A percentile compares a stretch with the other conserved stretches of the same genome.
Conservation (phyloP, 2,329 filamentous ascomycete species). For the Fusarium verrucosum region DNA sequence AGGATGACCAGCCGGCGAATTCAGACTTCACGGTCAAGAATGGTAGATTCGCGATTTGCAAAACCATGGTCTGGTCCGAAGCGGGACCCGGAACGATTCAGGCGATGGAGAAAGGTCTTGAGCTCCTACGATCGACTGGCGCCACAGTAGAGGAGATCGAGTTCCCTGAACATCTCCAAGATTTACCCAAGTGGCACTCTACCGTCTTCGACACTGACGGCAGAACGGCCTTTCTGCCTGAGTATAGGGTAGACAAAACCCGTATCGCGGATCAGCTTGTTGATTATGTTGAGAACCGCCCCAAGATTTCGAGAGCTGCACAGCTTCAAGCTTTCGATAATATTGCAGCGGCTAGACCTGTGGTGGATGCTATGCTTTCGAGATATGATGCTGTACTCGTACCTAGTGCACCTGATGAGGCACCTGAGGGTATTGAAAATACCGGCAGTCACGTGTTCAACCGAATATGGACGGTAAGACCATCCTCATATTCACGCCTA, state of each 20-base stretch:
- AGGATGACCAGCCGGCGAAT: constrained; percentile 56
- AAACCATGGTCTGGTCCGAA: constrained; percentile 59
- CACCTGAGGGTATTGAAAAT: constrained; percentile 57
- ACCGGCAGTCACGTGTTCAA: constrained; percentile 64
- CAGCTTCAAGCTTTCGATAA: constrained; percentile 62
- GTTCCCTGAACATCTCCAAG: constrained; percentile 53
- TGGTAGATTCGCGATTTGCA: constrained; percentile 60
- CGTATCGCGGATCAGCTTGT: constrained; percentile 52
- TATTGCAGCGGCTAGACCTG: constrained; percentile 59
- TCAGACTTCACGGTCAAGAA: constrained; percentile 49
- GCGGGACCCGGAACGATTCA: constrained; percentile 51
- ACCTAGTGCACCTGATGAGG: constrained; percentile 66
- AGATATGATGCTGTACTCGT: constrained; percentile 64
- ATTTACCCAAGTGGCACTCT: constrained; percentile 50
- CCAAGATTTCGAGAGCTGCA: constrained; percentile 52
- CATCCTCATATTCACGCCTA: fast-evolving
- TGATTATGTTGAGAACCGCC: constrained; percentile 60
- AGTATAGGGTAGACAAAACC: constrained; percentile 58
- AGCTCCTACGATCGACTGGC: constrained; percentile 53
- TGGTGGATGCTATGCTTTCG: constrained; percentile 58
- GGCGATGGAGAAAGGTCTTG: constrained; percentile 50
- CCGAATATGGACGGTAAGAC: constrained; percentile 58
- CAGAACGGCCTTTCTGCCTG: constrained; percentile 59
- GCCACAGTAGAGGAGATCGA: constrained; percentile 61
- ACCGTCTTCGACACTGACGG: constrained; percentile 62